Evolutionary conservation across 2,329 filamentous ascomycete genomes (phyloP), one percentile per base, ranked within the genome.

Genomic region (Plenodomus lindquistii): DNA sequence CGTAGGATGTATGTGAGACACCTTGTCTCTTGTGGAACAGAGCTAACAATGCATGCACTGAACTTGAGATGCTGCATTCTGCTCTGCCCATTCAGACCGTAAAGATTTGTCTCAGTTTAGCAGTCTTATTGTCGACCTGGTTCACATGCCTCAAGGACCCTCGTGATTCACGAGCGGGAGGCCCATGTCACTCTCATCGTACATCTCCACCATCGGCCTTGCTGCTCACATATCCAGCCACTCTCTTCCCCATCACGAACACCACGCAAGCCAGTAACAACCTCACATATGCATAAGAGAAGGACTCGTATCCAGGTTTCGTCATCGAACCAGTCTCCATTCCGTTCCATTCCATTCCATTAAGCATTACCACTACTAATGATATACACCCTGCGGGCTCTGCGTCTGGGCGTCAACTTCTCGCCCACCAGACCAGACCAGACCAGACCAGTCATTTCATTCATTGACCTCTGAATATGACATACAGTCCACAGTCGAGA

Each of bases 341-440:
- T n/a, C 53, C 54, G 46, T 60, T 50, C n/a, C n/a, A n/a, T n/a
- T 54, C 52, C 46, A 45, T 53, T 59, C 57, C 61, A 69, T 69
- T 69, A 69, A 66, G 66, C 63, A 69, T 69, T 69, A 69, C 37
- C 15, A 45, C 46, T 52, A 60, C 47, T 63, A 66, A 60, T 60
- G 62, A 59, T 59, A 53, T 59, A 62, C 59, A 62, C 56, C 22
- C 22, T 37, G 29, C 40, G 13, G 40, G 38, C 38, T n/a, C 13
- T 16, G 20, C 19, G 6, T 8, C 27, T 7, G 27, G 27, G 11
- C 27, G 15, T 15, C n/a, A n/a, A n/a, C n/a, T n/a, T 15, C 15
- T 24, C 34, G 38, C 17, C 41, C 35, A 36, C 37, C 35, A 9
- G 19, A 37, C 39, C 16, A 19, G 19, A 3, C 36, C 18, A 20